A percentile compares a stretch with the other conserved stretches of the same genome.
These are phyloP conservation scores for Galerina sulciceps DNA, from an alignment of 768 basidiomycete species.

Conservation along the genomic window DNA sequence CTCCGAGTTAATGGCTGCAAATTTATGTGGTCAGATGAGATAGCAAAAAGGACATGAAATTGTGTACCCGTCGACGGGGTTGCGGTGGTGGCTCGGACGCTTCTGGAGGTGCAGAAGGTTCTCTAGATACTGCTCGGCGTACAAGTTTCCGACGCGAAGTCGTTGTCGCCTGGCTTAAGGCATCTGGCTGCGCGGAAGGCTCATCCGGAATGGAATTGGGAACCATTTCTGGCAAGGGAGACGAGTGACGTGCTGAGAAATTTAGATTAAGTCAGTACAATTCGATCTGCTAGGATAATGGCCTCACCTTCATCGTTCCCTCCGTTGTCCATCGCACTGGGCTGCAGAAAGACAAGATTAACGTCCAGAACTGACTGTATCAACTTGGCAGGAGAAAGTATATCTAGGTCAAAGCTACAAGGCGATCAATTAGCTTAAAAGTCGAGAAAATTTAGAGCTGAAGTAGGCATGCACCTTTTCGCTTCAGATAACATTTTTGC, in stretches of 20 bases:
- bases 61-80: background rate
- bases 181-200: slow-evolving; percentile 41
- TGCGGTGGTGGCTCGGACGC: background rate
- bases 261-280: too few relatives aligned
- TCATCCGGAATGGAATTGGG: slow-evolving; percentile 60
- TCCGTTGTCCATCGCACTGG: slow-evolving; percentile 14
- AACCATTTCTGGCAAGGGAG: slow-evolving; percentile 51
- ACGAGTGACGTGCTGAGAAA: slow-evolving; percentile 24
- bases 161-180: slow-evolving; percentile 8
- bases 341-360: slow-evolving; percentile 33
- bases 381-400: slow-evolving; percentile 51
- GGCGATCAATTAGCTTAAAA: background rate
- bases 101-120: slow-evolving; percentile 26
- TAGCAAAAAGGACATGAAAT: background rate
- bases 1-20: slow-evolving; percentile 48
- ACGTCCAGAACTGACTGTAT: slow-evolving; percentile 51
- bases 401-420: slow-evolving; percentile 41
- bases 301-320: slow-evolving; percentile 5
- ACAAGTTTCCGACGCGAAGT: slow-evolving; percentile 29
- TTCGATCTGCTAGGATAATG: too few relatives aligned
- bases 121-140: slow-evolving; percentile 45
- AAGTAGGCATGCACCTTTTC: slow-evolving; percentile 42
- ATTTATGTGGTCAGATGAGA: too few relatives aligned
- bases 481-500: slow-evolving; percentile 53
- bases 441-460: background rate